phyloP scores from a whole-genome alignment of 768 basidiomycete species.

The Podaxis sp. region DNA sequence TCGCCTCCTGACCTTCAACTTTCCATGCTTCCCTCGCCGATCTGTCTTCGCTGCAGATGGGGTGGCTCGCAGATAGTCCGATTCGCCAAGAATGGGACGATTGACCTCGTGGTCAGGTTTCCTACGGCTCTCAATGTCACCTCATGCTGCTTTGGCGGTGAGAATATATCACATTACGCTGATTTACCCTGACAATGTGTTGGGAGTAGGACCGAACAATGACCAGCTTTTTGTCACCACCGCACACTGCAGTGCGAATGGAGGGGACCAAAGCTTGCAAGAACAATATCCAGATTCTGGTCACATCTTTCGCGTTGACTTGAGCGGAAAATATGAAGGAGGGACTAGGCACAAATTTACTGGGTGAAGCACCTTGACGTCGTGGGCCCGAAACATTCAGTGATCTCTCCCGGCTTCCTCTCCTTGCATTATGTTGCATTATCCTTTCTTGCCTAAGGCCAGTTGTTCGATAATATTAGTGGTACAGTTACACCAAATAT shows the following conservation, averaged over 20 bases:
- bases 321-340: slow-evolving; percentile 42
- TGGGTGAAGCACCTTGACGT: slow-evolving; percentile 19
- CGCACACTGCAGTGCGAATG: slow-evolving; percentile 58
- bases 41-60: slow-evolving; percentile 41
- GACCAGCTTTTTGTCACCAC: slow-evolving; percentile 66
- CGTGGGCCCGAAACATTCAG: background rate
- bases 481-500: background rate
- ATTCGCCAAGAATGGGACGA: slow-evolving; percentile 49
- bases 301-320: slow-evolving; percentile 50
- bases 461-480: background rate
- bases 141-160: slow-evolving; percentile 70
- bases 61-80: slow-evolving; percentile 59
- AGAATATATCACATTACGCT: slow-evolving; percentile 11
- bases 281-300: slow-evolving; percentile 53
- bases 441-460: background rate
- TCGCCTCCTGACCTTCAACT: slow-evolving; percentile 10
- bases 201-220: slow-evolving; percentile 47
- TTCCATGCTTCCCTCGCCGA: slow-evolving; percentile 12
- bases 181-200: slow-evolving; percentile 2
- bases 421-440: background rate
- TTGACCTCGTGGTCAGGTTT: slow-evolving; percentile 57
- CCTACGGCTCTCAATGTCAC: slow-evolving; percentile 65
- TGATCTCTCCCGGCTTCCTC: background rate
- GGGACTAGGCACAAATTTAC: slow-evolving; percentile 31
- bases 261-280: slow-evolving; percentile 51